phyloP scores from a whole-genome alignment of 805 yeast species.

The Yarrowia deformans region DNA sequence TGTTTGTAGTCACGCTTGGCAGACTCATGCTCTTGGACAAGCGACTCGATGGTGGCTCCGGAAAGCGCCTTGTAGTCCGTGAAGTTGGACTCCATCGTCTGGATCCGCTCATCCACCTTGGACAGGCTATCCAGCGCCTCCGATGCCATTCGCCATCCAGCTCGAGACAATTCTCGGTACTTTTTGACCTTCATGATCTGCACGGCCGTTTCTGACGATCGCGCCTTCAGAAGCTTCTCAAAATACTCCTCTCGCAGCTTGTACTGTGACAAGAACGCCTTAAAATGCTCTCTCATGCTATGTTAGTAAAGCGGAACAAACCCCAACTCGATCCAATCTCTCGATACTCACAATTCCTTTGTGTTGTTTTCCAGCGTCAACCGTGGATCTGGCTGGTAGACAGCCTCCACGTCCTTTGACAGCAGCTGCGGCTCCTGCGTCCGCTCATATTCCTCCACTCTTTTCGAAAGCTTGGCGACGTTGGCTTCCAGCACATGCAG shows the following conservation, averaged over 20 bases:
- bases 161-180: slow-evolving; percentile 27
- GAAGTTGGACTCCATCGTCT: background rate
- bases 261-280: slow-evolving; percentile 22
- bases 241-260: slow-evolving; percentile 22
- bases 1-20: slow-evolving; percentile 12
- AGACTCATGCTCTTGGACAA: slow-evolving; percentile 18
- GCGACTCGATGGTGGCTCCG: slow-evolving; percentile 8
- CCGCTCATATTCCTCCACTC: slow-evolving; percentile 1
- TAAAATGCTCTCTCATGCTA: slow-evolving; percentile 36
- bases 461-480: background rate
- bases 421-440: slow-evolving; percentile 1
- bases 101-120: background rate
- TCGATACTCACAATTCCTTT: slow-evolving; percentile 23
- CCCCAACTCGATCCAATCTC: background rate
- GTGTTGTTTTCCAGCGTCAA: slow-evolving; percentile 10
- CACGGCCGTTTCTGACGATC: slow-evolving; percentile 27
- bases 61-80: background rate
- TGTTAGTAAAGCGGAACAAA: slow-evolving; percentile 6
- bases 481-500: background rate
- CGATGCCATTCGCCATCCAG: slow-evolving; percentile 36
- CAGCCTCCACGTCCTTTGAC: background rate
- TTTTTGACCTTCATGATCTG: slow-evolving; percentile 36
- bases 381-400: slow-evolving; percentile 6
- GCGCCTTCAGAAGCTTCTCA: slow-evolving; percentile 16
- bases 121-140: slow-evolving; percentile 32